These are phyloP conservation scores for Terana coerulea DNA, from an alignment of 768 basidiomycete species.

Conservation along the genomic window DNA sequence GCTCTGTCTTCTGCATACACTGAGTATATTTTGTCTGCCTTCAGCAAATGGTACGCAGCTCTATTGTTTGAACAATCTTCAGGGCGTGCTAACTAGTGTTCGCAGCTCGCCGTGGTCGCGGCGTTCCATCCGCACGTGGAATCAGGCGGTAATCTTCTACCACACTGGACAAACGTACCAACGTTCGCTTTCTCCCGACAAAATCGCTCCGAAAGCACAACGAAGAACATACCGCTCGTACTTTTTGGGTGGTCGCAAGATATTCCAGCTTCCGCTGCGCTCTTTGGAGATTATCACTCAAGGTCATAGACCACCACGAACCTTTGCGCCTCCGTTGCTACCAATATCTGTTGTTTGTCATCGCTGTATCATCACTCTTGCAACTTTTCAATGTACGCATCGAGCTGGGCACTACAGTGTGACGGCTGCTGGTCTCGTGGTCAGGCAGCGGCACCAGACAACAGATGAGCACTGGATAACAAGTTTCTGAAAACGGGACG, in stretches of 20 bases:
- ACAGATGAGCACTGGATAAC: too few species aligned
- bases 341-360: conserved; percentile 12
- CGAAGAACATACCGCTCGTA: too few species aligned
- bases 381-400: neutral
- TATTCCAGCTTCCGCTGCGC: neutral
- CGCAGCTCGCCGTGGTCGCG: conserved; percentile 83
- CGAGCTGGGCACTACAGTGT: too few species aligned
- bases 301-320: neutral
- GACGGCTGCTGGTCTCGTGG: too few species aligned
- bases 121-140: conserved; percentile 70
- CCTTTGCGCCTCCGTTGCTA: neutral
- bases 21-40: conserved; percentile 21
- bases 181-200: too few species aligned
- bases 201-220: too few species aligned
- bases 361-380: conserved; percentile 9
- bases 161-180: too few species aligned
- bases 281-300: neutral
- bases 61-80: neutral
- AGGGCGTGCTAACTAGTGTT: conserved; percentile 16
- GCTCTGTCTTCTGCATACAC: conserved; percentile 17
- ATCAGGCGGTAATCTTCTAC: conserved; percentile 79
- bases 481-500: too few species aligned
- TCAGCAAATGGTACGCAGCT: conserved; percentile 69
- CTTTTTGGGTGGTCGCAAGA: too few species aligned
- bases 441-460: too few species aligned